Percentiles rank a stretch among this genome's conserved stretches.
Conservation (phyloP, 257 asterid species). For the Capsicum pubescens region DNA sequence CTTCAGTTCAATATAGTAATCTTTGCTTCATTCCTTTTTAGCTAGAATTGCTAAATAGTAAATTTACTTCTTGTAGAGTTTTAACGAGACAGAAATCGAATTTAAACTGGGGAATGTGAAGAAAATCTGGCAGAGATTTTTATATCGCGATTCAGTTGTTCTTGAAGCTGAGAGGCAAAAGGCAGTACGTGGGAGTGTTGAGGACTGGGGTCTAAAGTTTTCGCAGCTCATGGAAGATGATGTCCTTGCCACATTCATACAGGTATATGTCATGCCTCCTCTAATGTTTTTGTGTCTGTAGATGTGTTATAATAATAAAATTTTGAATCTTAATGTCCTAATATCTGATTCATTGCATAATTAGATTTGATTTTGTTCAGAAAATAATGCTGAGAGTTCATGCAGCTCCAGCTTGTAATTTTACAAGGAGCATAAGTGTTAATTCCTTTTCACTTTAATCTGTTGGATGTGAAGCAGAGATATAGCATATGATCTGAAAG, state of each 20-base stretch:
- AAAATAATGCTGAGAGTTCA: neutral
- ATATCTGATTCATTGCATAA: neutral
- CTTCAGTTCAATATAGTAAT: conserved; percentile 16
- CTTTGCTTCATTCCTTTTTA: neutral
- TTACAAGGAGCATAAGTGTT: neutral
- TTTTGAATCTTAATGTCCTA: neutral
- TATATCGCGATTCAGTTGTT: conserved; percentile 78
- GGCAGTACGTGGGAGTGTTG: conserved; percentile 52
- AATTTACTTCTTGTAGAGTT: conserved; percentile 50
- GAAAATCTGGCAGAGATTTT: conserved; percentile 90
- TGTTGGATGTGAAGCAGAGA: neutral
- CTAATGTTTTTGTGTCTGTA: neutral
- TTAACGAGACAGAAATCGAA: conserved; percentile 83
- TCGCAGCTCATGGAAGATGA: conserved; percentile 74
- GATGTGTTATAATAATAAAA: neutral
- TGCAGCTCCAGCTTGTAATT: neutral
- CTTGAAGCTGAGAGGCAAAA: conserved; percentile 96
- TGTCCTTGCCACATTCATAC: conserved; percentile 73
- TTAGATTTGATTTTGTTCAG: neutral
- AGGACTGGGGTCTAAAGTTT: conserved; percentile 69
- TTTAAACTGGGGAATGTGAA: conserved; percentile 72
- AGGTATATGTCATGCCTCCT: conserved; percentile 53
- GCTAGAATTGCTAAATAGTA: conserved; percentile 29
- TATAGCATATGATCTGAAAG: neutral
- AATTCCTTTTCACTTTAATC: neutral